Conservation (phyloP, 2,329 filamentous ascomycete species). For the Dactylonectria estremocensis region DNA sequence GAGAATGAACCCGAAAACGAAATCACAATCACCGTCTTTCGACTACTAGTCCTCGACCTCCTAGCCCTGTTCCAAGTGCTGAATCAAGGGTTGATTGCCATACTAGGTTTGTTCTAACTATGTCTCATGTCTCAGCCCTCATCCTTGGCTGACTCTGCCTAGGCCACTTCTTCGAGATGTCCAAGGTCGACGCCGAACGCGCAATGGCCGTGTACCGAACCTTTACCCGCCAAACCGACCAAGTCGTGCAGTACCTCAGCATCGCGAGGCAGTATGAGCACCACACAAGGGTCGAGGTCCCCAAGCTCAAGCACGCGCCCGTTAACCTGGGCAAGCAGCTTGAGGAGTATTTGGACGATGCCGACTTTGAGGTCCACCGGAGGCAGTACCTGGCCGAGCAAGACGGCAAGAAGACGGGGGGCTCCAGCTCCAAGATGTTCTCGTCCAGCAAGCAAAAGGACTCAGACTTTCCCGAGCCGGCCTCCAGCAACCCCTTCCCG, state of each 20-base stretch:
- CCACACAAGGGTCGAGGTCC: constrained; percentile 92
- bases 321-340: constrained; percentile 91
- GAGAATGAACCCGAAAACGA: constrained; percentile 94
- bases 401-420: constrained; percentile 75
- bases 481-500: constrained; percentile 63
- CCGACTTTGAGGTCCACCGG: constrained; percentile 94
- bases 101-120: constrained; percentile 77
- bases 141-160: constrained; percentile 36
- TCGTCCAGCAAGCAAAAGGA: constrained; percentile 55
- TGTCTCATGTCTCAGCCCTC: constrained; percentile 30
- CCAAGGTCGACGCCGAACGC: constrained; percentile 90
- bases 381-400: constrained; percentile 93
- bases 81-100: constrained; percentile 97
- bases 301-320: constrained; percentile 96
- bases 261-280: constrained; percentile 92
- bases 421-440: constrained; percentile 49
- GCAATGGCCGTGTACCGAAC: constrained; percentile 93
- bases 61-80: constrained; percentile 93
- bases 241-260: constrained; percentile 90
- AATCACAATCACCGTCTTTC: constrained; percentile 94
- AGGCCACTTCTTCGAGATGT: constrained; percentile 99
- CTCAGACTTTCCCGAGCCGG: constrained; percentile 55
- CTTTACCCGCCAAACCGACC: constrained; percentile 93
- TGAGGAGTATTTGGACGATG: constrained; percentile 94
- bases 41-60: constrained; percentile 90